Base-by-base conservation (phyloP, 176 grass and related monocot genomes). In the Lolium multiflorum region DNA sequence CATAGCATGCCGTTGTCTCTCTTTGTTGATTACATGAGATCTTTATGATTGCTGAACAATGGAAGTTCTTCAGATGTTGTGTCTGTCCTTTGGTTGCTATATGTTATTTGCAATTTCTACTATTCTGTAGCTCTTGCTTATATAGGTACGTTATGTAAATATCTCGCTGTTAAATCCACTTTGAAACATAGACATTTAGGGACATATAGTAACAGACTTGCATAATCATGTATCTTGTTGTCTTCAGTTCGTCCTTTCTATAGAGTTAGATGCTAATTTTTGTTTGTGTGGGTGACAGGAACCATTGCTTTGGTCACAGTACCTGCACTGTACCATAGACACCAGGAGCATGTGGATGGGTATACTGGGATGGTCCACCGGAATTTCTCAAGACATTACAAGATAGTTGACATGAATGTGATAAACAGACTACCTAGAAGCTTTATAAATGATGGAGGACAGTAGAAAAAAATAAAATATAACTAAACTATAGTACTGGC, bases 381-480 rank as follows among this genome's bases (percentile, higher is more conserved):
- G 56, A 99, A 94, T 77, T 84, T 99, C 77, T 96, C 92, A 35
- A 93, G 95, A 80, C 97, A 99, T 86, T 99, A 93, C 89, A 99
- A 93, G 87, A 89, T 99, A 44, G 92, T 99, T 39, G 97, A 99
- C 12, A 84, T 91, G 82, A 96, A 96, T 88, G 90, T 96, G 77
- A 96, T 96, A 35, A 35, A 35, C 81, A 89, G 92, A 88, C 79
- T 96, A 12, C 92, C 92, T 0, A 91, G 85, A 83, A 79, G 84
- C 22, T 91, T 99, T 76, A 87, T 59, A 35, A 35, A n/a, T n/a
- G n/a, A n/a, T n/a, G n/a, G n/a, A n/a, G n/a, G n/a, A n/a, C n/a
- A n/a, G n/a, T n/a, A n/a, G n/a, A n/a, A n/a, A n/a, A n/a, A n/a
- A n/a, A n/a, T n/a, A n/a, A n/a, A n/a, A n/a, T n/a, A n/a, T n/a